phyloP scores from a whole-genome alignment of 106 monocot species.

The Hemerocallis citrina region DNA sequence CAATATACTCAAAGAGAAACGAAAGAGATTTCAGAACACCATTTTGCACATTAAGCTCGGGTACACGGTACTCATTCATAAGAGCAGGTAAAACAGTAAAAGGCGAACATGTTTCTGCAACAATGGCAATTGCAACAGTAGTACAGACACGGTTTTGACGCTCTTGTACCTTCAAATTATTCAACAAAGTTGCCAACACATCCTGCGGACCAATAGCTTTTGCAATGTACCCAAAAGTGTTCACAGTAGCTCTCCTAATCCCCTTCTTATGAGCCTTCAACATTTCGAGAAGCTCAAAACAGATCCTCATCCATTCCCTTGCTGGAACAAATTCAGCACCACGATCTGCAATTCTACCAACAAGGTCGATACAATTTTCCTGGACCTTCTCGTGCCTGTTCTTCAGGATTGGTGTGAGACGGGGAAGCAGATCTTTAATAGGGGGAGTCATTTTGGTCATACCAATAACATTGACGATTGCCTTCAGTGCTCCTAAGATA shows the following conservation, averaged over 20 bases:
- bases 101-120: constrained; percentile 96
- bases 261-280: constrained; percentile 98
- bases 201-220: constrained; percentile 99
- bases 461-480: constrained; percentile 99
- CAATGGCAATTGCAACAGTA: constrained; percentile 94
- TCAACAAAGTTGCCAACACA: constrained; percentile 88
- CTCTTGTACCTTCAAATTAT: constrained; percentile 96
- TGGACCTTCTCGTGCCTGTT: constrained; percentile 98
- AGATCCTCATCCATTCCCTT: constrained; percentile 99
- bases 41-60: constrained; percentile 93
- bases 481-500: constrained; percentile 87
- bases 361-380: constrained; percentile 97
- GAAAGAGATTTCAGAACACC: constrained; percentile 95
- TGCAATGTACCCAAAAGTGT: constrained; percentile 99
- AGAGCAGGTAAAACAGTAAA: constrained; percentile 96
- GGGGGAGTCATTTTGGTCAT: constrained; percentile 99
- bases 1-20: constrained; percentile 96
- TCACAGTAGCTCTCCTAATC: constrained; percentile 91
- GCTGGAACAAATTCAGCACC: constrained; percentile 99
- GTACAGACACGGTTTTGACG: constrained; percentile 98
- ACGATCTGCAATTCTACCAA: constrained; percentile 98
- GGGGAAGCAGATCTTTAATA: constrained; percentile 93
- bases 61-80: constrained; percentile 96
- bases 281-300: constrained; percentile 99
- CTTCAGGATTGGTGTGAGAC: constrained; percentile 89